Conservation (phyloP, 768 basidiomycete species). For the Harrya chromipes region DNA sequence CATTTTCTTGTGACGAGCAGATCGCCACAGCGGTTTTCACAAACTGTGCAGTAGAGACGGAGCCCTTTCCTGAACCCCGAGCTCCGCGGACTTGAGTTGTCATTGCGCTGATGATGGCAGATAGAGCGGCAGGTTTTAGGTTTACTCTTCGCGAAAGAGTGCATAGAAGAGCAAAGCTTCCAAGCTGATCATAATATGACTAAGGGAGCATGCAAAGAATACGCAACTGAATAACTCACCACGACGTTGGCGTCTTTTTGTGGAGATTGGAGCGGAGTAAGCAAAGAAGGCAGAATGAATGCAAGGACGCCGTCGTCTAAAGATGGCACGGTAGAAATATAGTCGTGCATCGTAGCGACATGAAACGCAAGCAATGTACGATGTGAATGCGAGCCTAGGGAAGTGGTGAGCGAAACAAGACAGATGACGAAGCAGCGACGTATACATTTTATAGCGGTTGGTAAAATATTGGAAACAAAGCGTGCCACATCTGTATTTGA, state of each 20-base stretch:
- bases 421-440: background rate
- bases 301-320: conserved; percentile 68
- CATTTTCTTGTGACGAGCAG: conserved; percentile 56
- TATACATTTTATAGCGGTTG: conserved; percentile 47
- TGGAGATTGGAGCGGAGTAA: conserved; percentile 52
- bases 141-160: conserved; percentile 65
- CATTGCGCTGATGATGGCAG: conserved; percentile 55
- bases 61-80: conserved; percentile 18
- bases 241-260: conserved; percentile 47
- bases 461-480: conserved; percentile 65
- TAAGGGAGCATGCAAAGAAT: background rate
- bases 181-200: conserved; percentile 45
- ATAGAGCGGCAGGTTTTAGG: conserved; percentile 56
- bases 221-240: conserved; percentile 36
- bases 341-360: conserved; percentile 75
- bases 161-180: conserved; percentile 69
- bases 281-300: conserved; percentile 58
- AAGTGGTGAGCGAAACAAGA: conserved; percentile 4
- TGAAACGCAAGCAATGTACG: conserved; percentile 81
- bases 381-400: conserved; percentile 44
- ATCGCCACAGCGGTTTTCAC: conserved; percentile 64
- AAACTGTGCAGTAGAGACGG: conserved; percentile 54
- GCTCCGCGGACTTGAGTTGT: conserved; percentile 40
- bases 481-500: conserved; percentile 68
- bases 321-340: conserved; percentile 54